Evolutionary conservation across 2,329 filamentous ascomycete species (phyloP), one percentile per base, ranked within the genome.

Genomic region (Cladosporium sp.): DNA sequence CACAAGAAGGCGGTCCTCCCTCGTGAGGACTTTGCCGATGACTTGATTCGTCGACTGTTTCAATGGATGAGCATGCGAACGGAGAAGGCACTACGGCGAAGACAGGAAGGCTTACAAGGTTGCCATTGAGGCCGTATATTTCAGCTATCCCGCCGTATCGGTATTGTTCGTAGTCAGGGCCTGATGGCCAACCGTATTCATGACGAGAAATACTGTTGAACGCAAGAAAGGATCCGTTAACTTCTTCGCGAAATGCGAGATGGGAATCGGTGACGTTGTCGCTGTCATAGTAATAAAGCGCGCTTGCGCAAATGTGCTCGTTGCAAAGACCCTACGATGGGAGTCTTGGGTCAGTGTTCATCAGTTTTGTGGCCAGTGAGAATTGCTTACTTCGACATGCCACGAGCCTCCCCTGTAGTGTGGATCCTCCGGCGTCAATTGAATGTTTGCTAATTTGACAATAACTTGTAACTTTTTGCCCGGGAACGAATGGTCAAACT

Each of bases 231-330:
- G 4, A 5, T 27, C 22, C 22, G 15, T 47, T 45, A n/a, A 50
- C 41, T 3, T 44, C 17, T 37, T 64, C 76, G 6, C 73, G 75
- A 59, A 85, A 83, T 2, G 68, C 65, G 3, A 86, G 70, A 4
- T 59, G 59, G 39, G 71, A 73, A 1, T 77, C 70, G 0, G 76
- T 77, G 42, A 85, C 76, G 61, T 87, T 87, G 0, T 81, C 74
- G 43, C 63, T 69, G 52, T 83, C 78, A 56, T 80, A 80, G 63
- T 83, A 83, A 64, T 82, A 83, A 13, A 86, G 67, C 0, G 82
- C 79, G 0, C 80, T 82, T 0, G 81, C 80, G 56, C 75, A 77
- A 32, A 88, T 84, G 55, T 78, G 78, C 63, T 87, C 83, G 57
- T 86, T 86, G 66, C 70, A 58, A 22, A 55, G 56, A 7, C 70